Conservation (phyloP, 495 filamentous ascomycete species). For the Penicillium psychrofluorescens region DNA sequence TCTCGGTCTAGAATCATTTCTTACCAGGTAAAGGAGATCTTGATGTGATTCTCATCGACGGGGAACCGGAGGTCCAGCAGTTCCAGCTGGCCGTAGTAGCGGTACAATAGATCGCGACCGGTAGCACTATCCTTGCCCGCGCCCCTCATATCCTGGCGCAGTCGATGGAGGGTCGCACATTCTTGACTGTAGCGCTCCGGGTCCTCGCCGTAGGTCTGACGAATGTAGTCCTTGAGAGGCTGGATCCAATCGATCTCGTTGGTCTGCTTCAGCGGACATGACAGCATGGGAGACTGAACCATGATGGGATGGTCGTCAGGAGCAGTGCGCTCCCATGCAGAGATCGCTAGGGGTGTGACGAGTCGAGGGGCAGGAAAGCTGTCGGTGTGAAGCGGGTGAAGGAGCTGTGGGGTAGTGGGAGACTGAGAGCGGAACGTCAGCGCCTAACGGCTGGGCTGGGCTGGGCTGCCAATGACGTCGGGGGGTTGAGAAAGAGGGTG, state of each 20-base stretch:
- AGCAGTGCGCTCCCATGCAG: slow-evolving; percentile 38
- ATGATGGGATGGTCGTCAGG: slow-evolving; percentile 40
- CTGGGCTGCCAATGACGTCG: slow-evolving; percentile 19
- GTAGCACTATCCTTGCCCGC: slow-evolving; percentile 95
- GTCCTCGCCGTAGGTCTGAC: slow-evolving; percentile 90
- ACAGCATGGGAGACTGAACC: slow-evolving; percentile 86
- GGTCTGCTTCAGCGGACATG: slow-evolving; percentile 90
- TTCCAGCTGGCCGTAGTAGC: slow-evolving; percentile 97
- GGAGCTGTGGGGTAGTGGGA: slow-evolving; percentile 22
- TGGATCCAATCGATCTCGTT: slow-evolving; percentile 98
- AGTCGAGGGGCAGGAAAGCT: slow-evolving; percentile 2
- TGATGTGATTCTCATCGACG: slow-evolving; percentile 97
- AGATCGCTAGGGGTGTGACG: background rate
- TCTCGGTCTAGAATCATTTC: slow-evolving; percentile 7
- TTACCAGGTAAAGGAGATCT: slow-evolving; percentile 97
- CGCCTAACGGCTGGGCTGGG: slow-evolving; percentile 8
- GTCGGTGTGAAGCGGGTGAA: slow-evolving; percentile 11
- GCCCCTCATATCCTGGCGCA: slow-evolving; percentile 97
- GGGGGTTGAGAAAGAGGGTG: background rate
- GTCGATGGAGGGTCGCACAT: slow-evolving; percentile 90
- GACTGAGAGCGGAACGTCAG: slow-evolving; percentile 9
- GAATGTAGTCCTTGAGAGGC: slow-evolving; percentile 89
- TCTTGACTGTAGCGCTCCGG: slow-evolving; percentile 91
- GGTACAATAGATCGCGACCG: slow-evolving; percentile 86
- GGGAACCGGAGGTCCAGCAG: slow-evolving; percentile 91